Evolutionary conservation across 2,329 filamentous ascomycete genomes (phyloP), one percentile per base, ranked within the genome.

Genomic region (Pseudodiploospora longispora): DNA sequence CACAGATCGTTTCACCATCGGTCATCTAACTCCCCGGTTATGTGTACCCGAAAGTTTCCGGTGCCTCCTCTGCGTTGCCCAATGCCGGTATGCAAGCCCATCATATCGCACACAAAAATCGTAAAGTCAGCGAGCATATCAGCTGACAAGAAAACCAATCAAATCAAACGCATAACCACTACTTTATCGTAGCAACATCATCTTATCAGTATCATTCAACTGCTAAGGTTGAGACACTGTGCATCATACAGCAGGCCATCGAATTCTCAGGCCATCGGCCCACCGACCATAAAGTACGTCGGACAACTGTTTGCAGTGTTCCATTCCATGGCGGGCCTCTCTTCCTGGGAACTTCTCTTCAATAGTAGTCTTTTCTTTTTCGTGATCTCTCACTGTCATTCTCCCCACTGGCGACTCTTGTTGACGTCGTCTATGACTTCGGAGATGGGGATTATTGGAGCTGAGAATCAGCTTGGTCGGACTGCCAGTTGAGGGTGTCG

Each of bases 261-360:
- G 73, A 43, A 78, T 75, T 51, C 82, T 81, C 55, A 97, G 69
- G 2, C 88, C 89, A 47, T 94, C 87, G 3, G 83, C 81, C 93
- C 93, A 98, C 36, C 91, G 79, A 10, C 83, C 80, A 66, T 96
- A 97, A 19, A 98, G 76, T 19, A 95, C 87, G 61, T 96, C 89
- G 1, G 87, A 87, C 33, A 97, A 73, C 60, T 95, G 81, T 59
- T 88, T 87, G 52, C 85, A 86, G 65, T 96, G 91, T 64, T 96
- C 90, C 87, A 96, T 91, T 2, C 89, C 91, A 1, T 81, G 76
- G 38, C 67, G 65, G 2, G 74, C 59, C 42, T 74, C 68, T 34
- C 73, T 71, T 2, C 75, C 76, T 2, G 76, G 77, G 43, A 75
- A 78, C 53, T 71, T 76, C 10, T 70, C 64, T 52, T 76, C 71